These are phyloP conservation scores for Colletotrichum musicola DNA, from an alignment of 2,329 filamentous ascomycete species.

Conservation along the genomic window DNA sequence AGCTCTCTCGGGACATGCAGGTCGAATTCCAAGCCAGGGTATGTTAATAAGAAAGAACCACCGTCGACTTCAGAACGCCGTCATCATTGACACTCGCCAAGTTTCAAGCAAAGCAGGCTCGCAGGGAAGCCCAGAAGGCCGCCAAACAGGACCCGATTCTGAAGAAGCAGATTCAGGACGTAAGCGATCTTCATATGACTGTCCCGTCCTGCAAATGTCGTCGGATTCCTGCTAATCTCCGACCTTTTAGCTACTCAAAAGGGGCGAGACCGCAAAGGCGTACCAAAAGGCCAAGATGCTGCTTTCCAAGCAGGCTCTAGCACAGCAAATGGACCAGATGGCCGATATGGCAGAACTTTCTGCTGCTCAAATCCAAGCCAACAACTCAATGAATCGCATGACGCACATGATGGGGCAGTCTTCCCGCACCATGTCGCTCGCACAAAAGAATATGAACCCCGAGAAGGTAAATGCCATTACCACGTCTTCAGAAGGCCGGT, in stretches of 20 bases:
- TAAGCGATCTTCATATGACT: constrained; percentile 39
- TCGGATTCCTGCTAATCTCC: background rate
- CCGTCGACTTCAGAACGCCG: background rate
- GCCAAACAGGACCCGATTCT: constrained; percentile 71
- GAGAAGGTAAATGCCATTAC: constrained; percentile 59
- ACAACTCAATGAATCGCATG: constrained; percentile 75
- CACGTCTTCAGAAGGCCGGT: too few species aligned
- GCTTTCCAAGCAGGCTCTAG: constrained; percentile 71
- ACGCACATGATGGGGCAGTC: constrained; percentile 73
- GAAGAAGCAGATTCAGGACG: constrained; percentile 73
- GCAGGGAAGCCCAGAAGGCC: constrained; percentile 71
- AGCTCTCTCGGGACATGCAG: constrained; percentile 71
- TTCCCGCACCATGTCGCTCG: constrained; percentile 68
- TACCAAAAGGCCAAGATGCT: constrained; percentile 74
- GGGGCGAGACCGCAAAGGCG: constrained; percentile 73
- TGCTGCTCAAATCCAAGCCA: constrained; percentile 72
- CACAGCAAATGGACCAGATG: constrained; percentile 73
- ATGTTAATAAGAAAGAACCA: constrained; percentile 37
- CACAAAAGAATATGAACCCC: constrained; percentile 70
- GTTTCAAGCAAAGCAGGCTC: constrained; percentile 74
- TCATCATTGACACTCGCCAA: constrained; percentile 41
- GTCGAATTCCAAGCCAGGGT: constrained; percentile 73
- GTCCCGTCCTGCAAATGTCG: too few species aligned
- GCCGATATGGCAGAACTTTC: constrained; percentile 74
- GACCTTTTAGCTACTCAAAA: constrained; percentile 63